Evolutionary conservation across 2,329 filamentous ascomycete genomes (phyloP).

Genomic region (Cladosporium velox): DNA sequence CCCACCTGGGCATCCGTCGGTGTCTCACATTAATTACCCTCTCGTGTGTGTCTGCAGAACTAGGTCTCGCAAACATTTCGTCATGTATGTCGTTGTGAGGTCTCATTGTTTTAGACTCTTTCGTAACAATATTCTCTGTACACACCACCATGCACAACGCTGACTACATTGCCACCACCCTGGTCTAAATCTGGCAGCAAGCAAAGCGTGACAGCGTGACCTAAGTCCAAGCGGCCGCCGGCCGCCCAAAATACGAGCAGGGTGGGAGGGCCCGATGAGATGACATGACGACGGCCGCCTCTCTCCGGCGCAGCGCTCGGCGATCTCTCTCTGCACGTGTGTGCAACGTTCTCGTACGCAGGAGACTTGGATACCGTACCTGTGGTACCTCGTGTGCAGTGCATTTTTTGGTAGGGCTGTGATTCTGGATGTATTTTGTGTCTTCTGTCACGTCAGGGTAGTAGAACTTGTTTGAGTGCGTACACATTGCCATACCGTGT

Average conservation of each 20-base stretch:
- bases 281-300: background rate
- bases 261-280: conserved; percentile 4
- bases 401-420: background rate
- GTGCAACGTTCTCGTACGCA: conserved; percentile 2
- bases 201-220: conserved; percentile 2
- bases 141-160: background rate
- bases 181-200: background rate
- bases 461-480: too few relatives aligned
- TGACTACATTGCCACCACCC: background rate
- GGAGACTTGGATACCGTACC: background rate
- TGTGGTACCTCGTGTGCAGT: background rate
- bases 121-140: background rate
- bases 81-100: background rate
- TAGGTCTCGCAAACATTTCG: background rate
- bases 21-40: conserved; percentile 3
- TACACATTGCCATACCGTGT: too few relatives aligned
- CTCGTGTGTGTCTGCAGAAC: background rate
- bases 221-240: background rate
- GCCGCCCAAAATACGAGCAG: background rate
- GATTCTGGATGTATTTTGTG: background rate
- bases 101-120: background rate
- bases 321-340: background rate
- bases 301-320: background rate
- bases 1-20: background rate
- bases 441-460: too few relatives aligned